Percentiles rank a stretch among this genome's conserved stretches.
Evolutionary conservation across 2,329 filamentous ascomycete genomes (phyloP).

Genomic region (Nothopassalora personata): DNA sequence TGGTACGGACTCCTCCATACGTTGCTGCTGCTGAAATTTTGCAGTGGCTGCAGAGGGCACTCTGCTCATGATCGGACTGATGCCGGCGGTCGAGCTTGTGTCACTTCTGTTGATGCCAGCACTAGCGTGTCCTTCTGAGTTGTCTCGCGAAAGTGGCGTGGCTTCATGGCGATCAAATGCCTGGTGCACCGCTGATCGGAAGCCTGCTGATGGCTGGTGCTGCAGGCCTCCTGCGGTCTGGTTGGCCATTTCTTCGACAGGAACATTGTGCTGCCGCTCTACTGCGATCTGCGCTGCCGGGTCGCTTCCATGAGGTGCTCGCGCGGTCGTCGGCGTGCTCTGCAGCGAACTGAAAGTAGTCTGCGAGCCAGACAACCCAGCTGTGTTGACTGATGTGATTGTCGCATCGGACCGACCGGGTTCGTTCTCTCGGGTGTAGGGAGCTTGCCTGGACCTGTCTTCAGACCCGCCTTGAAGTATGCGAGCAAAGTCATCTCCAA

Average conservation of each 20-base stretch:
- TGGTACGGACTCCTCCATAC: constrained; percentile 43
- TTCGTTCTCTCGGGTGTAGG: background rate
- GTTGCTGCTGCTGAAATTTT: constrained; percentile 32
- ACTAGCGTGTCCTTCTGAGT: constrained; percentile 23
- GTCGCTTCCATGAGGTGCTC: constrained; percentile 9
- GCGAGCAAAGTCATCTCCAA: constrained; percentile 32
- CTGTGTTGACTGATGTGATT: constrained; percentile 2
- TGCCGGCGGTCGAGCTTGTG: constrained; percentile 57
- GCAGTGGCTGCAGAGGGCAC: constrained; percentile 43
- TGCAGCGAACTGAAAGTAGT: constrained; percentile 18
- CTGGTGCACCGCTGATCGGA: constrained; percentile 54
- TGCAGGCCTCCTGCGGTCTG: constrained; percentile 33
- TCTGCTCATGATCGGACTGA: constrained; percentile 61
- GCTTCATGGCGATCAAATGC: constrained; percentile 59
- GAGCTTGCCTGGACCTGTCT: background rate
- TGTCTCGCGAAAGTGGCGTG: constrained; percentile 48
- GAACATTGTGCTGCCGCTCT: constrained; percentile 10
- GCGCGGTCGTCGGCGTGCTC: constrained; percentile 13
- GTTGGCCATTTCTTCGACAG: background rate
- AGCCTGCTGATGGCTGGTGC: constrained; percentile 46
- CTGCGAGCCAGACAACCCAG: background rate
- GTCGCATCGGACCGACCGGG: background rate
- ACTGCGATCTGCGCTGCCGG: constrained; percentile 16
- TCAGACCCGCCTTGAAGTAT: background rate
- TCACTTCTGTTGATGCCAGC: constrained; percentile 45